Percentiles rank a stretch among this genome's conserved stretches.
phyloP scores from a whole-genome alignment of 2,329 filamentous ascomycete genomes.

The Pseudopyrenochaeta lycopersici region DNA sequence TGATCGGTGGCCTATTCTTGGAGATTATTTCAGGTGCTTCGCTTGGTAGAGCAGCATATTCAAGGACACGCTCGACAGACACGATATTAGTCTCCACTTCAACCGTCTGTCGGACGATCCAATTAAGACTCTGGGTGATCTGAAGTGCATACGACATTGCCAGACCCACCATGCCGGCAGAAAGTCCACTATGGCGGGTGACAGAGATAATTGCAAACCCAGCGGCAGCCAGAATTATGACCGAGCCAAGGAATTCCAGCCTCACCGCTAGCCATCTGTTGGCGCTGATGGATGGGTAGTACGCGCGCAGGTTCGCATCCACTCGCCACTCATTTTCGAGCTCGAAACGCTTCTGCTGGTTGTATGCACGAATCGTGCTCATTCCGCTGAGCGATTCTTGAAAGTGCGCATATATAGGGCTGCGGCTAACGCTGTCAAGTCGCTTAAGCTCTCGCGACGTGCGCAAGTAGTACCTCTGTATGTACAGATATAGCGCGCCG shows the following conservation, averaged over 20 bases:
- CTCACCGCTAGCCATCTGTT: constrained; percentile 91
- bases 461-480: constrained; percentile 95
- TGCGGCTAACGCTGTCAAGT: constrained; percentile 92
- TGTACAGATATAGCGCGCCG: constrained; percentile 82
- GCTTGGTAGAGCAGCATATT: constrained; percentile 89
- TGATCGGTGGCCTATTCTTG: constrained; percentile 83
- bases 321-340: constrained; percentile 97
- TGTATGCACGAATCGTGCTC: constrained; percentile 93
- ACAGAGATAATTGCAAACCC: constrained; percentile 84
- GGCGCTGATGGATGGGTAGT: constrained; percentile 94
- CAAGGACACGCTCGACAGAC: constrained; percentile 94
- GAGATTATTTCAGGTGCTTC: constrained; percentile 95
- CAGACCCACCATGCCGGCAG: constrained; percentile 83
- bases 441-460: constrained; percentile 97
- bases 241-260: constrained; percentile 91
- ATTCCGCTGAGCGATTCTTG: constrained; percentile 95
- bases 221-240: constrained; percentile 90
- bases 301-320: constrained; percentile 91
- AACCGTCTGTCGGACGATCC: constrained; percentile 98
- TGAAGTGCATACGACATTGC: constrained; percentile 97
- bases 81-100: constrained; percentile 99
- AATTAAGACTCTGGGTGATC: constrained; percentile 97
- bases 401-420: constrained; percentile 97
- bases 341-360: constrained; percentile 85
- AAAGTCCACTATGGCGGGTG: constrained; percentile 69